Conservation (phyloP, 2,329 filamentous ascomycete species). For the Whalleya microplaca region DNA sequence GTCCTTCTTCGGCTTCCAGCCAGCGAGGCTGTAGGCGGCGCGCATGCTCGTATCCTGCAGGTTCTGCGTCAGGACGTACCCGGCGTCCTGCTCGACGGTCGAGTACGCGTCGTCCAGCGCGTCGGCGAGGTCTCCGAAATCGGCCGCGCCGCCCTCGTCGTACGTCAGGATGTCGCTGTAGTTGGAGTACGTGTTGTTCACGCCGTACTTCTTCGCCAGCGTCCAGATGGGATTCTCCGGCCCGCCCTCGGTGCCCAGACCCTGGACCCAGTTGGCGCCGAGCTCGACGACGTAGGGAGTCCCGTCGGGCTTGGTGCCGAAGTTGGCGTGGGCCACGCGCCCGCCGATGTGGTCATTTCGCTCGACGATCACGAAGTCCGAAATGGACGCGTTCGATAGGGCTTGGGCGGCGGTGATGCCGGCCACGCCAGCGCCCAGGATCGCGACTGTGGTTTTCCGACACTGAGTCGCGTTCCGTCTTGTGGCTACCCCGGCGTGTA, state of each 20-base stretch:
- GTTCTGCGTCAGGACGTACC: slow-evolving; percentile 60
- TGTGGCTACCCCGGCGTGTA: slow-evolving; percentile 2
- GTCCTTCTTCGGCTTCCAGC: slow-evolving; percentile 63
- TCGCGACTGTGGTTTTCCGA: slow-evolving; percentile 43
- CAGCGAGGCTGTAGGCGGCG: slow-evolving; percentile 60
- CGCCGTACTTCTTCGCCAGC: slow-evolving; percentile 60
- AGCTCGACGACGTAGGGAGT: slow-evolving; percentile 63
- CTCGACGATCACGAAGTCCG: slow-evolving; percentile 68
- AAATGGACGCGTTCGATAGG: slow-evolving; percentile 61
- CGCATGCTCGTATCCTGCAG: slow-evolving; percentile 65
- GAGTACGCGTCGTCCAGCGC: slow-evolving; percentile 52
- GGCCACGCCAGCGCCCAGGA: slow-evolving; percentile 62
- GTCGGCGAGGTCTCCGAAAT: slow-evolving; percentile 56
- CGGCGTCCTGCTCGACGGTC: slow-evolving; percentile 54
- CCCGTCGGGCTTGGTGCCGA: slow-evolving; percentile 55
- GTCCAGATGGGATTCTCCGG: slow-evolving; percentile 67
- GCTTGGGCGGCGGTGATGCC: slow-evolving; percentile 69
- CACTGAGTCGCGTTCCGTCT: slow-evolving; percentile 23
- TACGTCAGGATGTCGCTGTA: slow-evolving; percentile 63
- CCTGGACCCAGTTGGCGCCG: slow-evolving; percentile 67
- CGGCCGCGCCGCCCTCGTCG: slow-evolving; percentile 56
- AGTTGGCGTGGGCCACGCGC: slow-evolving; percentile 59
- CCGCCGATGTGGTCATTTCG: slow-evolving; percentile 66
- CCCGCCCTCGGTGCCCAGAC: slow-evolving; percentile 33
- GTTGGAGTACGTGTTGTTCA: slow-evolving; percentile 61